phyloP scores from a whole-genome alignment of 768 basidiomycete species.

The Xanthoconium purpureum region DNA sequence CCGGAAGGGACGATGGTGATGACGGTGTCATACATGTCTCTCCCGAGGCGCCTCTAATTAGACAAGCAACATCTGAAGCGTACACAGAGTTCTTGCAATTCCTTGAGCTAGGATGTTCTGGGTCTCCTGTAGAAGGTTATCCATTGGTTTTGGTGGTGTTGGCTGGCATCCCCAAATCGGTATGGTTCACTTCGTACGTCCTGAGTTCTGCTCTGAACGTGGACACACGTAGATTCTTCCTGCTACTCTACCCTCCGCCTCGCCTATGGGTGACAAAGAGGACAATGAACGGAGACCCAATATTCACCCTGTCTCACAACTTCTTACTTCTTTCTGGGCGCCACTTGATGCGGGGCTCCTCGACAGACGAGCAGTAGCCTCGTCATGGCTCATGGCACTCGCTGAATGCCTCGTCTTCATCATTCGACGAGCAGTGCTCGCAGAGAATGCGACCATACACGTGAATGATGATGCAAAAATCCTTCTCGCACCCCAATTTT shows the following conservation, averaged over 20 bases:
- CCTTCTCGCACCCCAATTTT: constrained; percentile 46
- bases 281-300: not conserved
- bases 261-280: not conserved
- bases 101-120: constrained; percentile 75
- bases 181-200: constrained; percentile 33
- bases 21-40: constrained; percentile 31
- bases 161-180: constrained; percentile 72
- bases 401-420: constrained; percentile 70
- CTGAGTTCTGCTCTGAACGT: not conserved
- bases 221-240: constrained; percentile 20
- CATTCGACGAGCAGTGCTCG: constrained; percentile 28
- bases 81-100: constrained; percentile 79
- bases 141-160: constrained; percentile 77
- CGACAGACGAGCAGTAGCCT: constrained; percentile 24
- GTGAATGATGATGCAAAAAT: constrained; percentile 3
- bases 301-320: constrained; percentile 37
- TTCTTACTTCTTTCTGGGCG: constrained; percentile 82
- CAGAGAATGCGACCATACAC: constrained; percentile 1
- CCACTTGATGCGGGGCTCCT: constrained; percentile 51
- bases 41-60: not conserved
- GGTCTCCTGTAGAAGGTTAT: constrained; percentile 75
- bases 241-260: constrained; percentile 9
- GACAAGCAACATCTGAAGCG: constrained; percentile 35
- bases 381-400: constrained; percentile 66
- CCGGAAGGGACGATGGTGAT: constrained; percentile 33